Conservation (phyloP, 192 early-diverging fungal species). For the Lunasporangiospora selenospora region DNA sequence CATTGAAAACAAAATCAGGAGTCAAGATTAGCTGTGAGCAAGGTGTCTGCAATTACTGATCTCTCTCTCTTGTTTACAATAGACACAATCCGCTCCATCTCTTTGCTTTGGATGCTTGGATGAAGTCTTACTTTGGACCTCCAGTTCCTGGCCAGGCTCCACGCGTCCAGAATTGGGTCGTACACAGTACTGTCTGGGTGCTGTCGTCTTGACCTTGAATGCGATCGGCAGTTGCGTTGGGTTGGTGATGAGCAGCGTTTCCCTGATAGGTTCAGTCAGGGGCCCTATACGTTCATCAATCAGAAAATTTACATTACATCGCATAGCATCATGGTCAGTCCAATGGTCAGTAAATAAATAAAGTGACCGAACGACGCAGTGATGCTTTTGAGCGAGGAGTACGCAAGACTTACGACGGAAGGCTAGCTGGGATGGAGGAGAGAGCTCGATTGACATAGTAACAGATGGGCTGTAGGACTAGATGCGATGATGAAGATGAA, state of each 20-base stretch:
- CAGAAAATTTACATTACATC: background rate
- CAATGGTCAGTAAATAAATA: background rate
- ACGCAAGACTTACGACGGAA: slow-evolving; percentile 63
- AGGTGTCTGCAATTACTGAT: too few relatives aligned
- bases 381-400: background rate
- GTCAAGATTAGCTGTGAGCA: too few relatives aligned
- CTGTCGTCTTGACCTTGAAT: slow-evolving; percentile 99
- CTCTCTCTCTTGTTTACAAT: too few relatives aligned
- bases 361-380: background rate
- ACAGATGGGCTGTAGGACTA: background rate
- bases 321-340: background rate
- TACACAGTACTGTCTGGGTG: slow-evolving; percentile 97
- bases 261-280: slow-evolving; percentile 65
- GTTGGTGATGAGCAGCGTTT: slow-evolving; percentile 67
- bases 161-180: slow-evolving; percentile 90
- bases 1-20: too few relatives aligned
- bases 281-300: slow-evolving; percentile 56
- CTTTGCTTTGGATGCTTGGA: background rate
- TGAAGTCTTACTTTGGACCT: slow-evolving; percentile 74
- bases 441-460: slow-evolving; percentile 66
- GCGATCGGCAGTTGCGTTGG: slow-evolving; percentile 71
- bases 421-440: slow-evolving; percentile 59
- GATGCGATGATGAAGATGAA: background rate
- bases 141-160: slow-evolving; percentile 65
- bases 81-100: background rate